Base-by-base conservation (phyloP, 129 eudicot species). In the Apium graveolens region DNA sequence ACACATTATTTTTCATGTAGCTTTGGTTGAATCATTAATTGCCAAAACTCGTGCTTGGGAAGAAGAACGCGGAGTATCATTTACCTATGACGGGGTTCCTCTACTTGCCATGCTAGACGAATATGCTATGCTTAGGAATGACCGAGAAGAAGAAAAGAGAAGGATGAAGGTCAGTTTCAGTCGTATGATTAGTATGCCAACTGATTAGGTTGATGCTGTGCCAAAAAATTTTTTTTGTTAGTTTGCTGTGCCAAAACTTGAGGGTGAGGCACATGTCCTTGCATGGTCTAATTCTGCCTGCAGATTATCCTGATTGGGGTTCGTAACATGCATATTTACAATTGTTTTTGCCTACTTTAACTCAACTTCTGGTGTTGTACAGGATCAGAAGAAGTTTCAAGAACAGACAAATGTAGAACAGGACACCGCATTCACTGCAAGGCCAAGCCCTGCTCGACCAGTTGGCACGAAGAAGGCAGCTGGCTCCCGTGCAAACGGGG, bases 51-150 rank as follows among this genome's bases (percentile, higher is more conserved):
- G 92, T 24, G 86, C 94, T 53, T 95, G 98, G 98, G 98, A 92
- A 83, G 91, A 95, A 82, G 96, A 90, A 5, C 96, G 89, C 21
- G 97, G 89, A 51, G 66, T 86, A 31, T 82, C 93, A 68, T 91
- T 94, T 80, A 80, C 91, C 45, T 94, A 94, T 74, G 98, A 94
- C 39, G 98, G 98, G 35, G 98, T 91, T 66, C 98, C 98, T 5
- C 87, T 95, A 35, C 98, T 95, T 72, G 98, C 97, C 35, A 95
- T 95, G 98, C 87, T 95, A 75, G 98, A 95, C 46, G 98, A 95
- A 86, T 95, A 95, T 75, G 89, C 85, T 29, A 88, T 95, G 98
- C 98, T 95, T 83, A 90, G 98, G 81, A 91, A 90, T 5, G 98
- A 95, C 77, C 87, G 96, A 84, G 98, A 95, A 85, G 98, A 95